phyloP scores from a whole-genome alignment of 2,329 filamentous ascomycete genomes.

The Whalleya microplaca region DNA sequence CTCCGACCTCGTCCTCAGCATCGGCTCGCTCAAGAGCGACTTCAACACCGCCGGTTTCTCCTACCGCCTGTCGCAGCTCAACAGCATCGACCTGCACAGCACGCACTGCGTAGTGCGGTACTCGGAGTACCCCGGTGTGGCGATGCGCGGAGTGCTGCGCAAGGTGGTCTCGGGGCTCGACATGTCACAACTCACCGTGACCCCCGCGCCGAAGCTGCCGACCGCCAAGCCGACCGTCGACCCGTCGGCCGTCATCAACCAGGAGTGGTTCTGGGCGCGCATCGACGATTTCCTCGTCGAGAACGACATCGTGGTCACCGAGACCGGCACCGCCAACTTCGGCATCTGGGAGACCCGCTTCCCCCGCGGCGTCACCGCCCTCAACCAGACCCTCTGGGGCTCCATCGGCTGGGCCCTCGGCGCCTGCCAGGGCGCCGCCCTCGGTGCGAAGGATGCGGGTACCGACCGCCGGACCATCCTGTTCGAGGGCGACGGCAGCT shows the following conservation, averaged over 20 bases:
- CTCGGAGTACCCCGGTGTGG: slow-evolving; percentile 76
- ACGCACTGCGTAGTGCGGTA: slow-evolving; percentile 74
- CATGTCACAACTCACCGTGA: slow-evolving; percentile 58
- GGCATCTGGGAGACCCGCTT: slow-evolving; percentile 87
- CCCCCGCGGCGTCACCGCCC: slow-evolving; percentile 74
- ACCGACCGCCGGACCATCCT: slow-evolving; percentile 69
- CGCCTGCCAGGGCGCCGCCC: slow-evolving; percentile 66
- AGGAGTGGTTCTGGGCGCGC: slow-evolving; percentile 77
- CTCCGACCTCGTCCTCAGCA: slow-evolving; percentile 71
- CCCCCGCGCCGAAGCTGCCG: slow-evolving; percentile 51
- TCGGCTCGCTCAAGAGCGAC: slow-evolving; percentile 71
- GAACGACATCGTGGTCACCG: slow-evolving; percentile 79
- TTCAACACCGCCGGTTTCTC: slow-evolving; percentile 86
- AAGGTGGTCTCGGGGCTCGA: slow-evolving; percentile 68
- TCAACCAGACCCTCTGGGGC: slow-evolving; percentile 79
- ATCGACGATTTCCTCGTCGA: slow-evolving; percentile 73
- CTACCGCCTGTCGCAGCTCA: slow-evolving; percentile 75
- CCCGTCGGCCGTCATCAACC: slow-evolving; percentile 66
- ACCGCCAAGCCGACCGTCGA: slow-evolving; percentile 35
- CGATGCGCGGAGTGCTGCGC: slow-evolving; percentile 77
- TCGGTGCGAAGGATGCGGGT: slow-evolving; percentile 70
- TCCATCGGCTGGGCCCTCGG: slow-evolving; percentile 65
- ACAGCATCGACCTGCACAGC: slow-evolving; percentile 81
- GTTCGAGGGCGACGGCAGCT: slow-evolving; percentile 86
- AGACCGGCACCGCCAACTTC: slow-evolving; percentile 87